Base-by-base conservation (phyloP, 352 stramenopile genomes). In the Peronospora farinosa region DNA sequence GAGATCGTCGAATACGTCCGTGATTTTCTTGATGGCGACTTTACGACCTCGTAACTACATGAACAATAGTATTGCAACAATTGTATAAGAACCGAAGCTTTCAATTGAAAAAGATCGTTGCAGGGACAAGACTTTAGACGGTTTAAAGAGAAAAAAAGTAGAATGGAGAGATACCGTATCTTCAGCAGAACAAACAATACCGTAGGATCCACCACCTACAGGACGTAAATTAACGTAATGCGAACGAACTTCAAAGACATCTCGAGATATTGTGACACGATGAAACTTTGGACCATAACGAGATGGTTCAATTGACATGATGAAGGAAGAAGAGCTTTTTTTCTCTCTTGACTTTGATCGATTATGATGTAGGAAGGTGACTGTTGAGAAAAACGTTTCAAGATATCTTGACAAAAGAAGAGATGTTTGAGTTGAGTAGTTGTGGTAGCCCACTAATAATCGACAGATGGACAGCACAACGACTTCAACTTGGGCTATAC, bases 1-100 rank as follows among this genome's bases (percentile, higher is more conserved):
- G 33, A 97, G 73, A 57, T 96, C 86, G 33, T 92, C 70, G 51
- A 96, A 96, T n/a, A 92, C 83, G 60, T 95, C 81, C 2, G 82
- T 92, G 65, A 97, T 93, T 65, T 96, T 96, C 67, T 96, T 96
- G 55, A 96, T 95, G 21, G 87, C 84, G 32, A 95, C 81, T 54
- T 91, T 91, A 43, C 82, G 78, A 13, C 78, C 82, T 7, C 84
- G 82, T 4, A 93, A 41, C 84, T 95, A 46, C 23, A 50, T 3
- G 3, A 10, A 25, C 23, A 23, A 23, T 53, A 15, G 21, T 3
- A 53, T 32, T 21, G 28, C 21, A 32, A 61, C 4, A 36, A 36
- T 37, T 9, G 9, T 7, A 46, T 43, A 19, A 41, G 35, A 36
- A 57, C n/a, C n/a, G 5, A 42, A 46, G 37, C 37, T 43, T 51